Percentiles rank a stretch among this genome's conserved stretches.
Evolutionary conservation across 768 basidiomycete genomes (phyloP).

Genomic region (Trametes meyenii): DNA sequence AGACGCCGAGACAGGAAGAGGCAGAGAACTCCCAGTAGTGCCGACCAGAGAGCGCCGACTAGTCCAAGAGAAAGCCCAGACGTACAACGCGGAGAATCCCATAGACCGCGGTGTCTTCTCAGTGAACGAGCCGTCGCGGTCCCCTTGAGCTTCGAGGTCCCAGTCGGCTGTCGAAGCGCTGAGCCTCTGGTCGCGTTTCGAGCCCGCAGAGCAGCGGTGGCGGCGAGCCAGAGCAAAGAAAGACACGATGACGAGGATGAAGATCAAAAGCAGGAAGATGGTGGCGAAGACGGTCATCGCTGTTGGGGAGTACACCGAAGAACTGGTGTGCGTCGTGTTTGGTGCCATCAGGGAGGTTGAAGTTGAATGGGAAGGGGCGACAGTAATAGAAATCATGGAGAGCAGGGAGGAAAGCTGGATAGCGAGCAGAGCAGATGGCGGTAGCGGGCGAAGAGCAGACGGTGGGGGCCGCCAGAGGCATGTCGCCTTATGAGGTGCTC

Average conservation of each 20-base stretch:
- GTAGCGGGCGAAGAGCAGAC: not conserved
- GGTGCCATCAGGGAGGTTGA: too few species aligned
- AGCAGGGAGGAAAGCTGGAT: not conserved
- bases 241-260: constrained; percentile 1
- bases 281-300: not conserved
- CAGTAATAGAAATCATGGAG: too few species aligned
- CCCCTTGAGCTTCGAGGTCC: not conserved
- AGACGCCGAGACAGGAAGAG: too few species aligned
- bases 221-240: constrained; percentile 1
- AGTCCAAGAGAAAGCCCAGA: too few species aligned
- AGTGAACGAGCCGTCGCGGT: not conserved
- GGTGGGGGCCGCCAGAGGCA: not conserved
- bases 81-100: too few species aligned
- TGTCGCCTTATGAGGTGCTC: not conserved
- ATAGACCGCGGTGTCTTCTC: too few species aligned
- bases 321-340: too few species aligned
- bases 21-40: too few species aligned
- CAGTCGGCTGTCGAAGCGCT: not conserved
- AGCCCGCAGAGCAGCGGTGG: not conserved
- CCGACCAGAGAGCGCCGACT: too few species aligned
- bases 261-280: constrained; percentile 3
- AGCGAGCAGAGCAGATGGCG: not conserved
- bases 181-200: not conserved
- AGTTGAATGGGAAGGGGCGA: too few species aligned
- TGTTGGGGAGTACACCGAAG: not conserved